phyloP scores from a whole-genome alignment of 148 eudicot genomes.

The Heliamphora exappendiculata region DNA sequence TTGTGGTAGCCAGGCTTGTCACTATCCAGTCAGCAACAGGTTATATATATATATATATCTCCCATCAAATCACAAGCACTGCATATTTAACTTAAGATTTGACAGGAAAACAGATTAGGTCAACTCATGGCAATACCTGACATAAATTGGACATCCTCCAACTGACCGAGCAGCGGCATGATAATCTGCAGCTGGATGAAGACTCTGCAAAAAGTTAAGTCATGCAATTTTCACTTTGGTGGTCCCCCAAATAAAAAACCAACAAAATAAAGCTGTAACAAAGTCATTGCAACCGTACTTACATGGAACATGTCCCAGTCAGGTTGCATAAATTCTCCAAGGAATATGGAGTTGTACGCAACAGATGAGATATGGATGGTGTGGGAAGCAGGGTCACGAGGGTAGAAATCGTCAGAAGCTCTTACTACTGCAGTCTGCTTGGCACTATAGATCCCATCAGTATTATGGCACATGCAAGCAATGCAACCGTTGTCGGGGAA shows the following conservation, averaged over 20 bases:
- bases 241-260: not conserved
- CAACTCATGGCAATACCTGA: constrained; percentile 41
- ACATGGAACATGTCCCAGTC: constrained; percentile 99
- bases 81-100: not conserved
- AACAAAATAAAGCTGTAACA: not conserved
- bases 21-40: constrained; percentile 29
- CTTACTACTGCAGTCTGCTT: constrained; percentile 75
- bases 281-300: constrained; percentile 24
- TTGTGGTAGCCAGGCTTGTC: constrained; percentile 92
- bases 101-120: not conserved
- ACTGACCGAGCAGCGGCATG: constrained; percentile 91
- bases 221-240: constrained; percentile 7
- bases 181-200: constrained; percentile 92
- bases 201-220: constrained; percentile 45
- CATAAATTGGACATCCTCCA: constrained; percentile 90
- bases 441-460: constrained; percentile 72
- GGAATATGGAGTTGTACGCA: constrained; percentile 75
- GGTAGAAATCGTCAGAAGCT: constrained; percentile 93
- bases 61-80: not conserved
- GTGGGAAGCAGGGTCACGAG: constrained; percentile 93
- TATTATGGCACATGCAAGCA: constrained; percentile 91
- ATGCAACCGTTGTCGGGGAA: constrained; percentile 88
- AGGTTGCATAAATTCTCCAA: constrained; percentile 95
- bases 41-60: too few species aligned
- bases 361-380: constrained; percentile 90